phyloP scores from a whole-genome alignment of 73 alveolate genomes.

The Durusdinium trenchii region DNA sequence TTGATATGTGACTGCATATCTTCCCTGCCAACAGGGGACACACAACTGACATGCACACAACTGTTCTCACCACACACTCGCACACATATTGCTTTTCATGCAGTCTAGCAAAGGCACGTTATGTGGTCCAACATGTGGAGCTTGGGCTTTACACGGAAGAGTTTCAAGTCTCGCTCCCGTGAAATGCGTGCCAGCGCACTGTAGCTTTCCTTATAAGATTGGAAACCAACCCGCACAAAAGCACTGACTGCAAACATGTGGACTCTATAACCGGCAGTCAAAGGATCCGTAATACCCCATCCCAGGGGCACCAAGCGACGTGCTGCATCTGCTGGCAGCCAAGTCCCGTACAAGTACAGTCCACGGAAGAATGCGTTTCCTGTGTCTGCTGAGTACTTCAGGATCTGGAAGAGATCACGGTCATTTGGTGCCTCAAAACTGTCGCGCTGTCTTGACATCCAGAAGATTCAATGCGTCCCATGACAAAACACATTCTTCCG shows the following conservation, averaged over 20 bases:
- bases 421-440: background rate
- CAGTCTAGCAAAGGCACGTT: background rate
- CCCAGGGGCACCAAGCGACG: background rate
- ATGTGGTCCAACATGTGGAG: background rate
- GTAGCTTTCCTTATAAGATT: background rate
- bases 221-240: background rate
- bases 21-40: too few species aligned
- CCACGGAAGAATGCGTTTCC: background rate
- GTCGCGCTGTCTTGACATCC: background rate
- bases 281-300: slow-evolving; percentile 4
- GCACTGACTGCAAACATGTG: background rate
- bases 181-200: background rate
- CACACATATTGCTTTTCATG: background rate
- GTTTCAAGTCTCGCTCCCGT: background rate
- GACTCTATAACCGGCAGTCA: background rate
- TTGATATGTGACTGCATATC: too few species aligned
- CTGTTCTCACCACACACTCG: too few species aligned
- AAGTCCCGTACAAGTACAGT: background rate
- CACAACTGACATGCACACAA: too few species aligned
- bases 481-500: background rate
- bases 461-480: background rate
- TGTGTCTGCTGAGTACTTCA: background rate
- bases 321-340: background rate
- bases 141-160: background rate
- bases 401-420: background rate